Conservation (phyloP, 2,329 filamentous ascomycete genomes). For the Chalara sp. region DNA sequence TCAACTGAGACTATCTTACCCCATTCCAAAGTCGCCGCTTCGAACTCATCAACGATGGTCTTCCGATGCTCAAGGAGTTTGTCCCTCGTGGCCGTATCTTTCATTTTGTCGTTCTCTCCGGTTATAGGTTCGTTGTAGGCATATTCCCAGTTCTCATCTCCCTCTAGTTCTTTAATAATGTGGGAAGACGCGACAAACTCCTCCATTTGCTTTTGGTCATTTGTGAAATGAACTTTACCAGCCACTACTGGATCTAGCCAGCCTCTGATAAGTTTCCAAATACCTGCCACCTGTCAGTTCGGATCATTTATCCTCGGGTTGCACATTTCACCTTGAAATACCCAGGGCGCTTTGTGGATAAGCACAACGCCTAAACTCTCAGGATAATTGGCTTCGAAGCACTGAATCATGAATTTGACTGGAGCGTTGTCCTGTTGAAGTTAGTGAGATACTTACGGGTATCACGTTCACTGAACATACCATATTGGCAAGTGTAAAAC, state of each 20-base stretch:
- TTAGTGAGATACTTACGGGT: slow-evolving; percentile 11
- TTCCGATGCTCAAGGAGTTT: slow-evolving; percentile 57
- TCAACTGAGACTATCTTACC: slow-evolving; percentile 35
- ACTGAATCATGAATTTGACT: slow-evolving; percentile 99
- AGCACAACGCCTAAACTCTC: slow-evolving; percentile 85
- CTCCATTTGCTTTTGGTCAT: slow-evolving; percentile 70
- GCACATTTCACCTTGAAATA: slow-evolving; percentile 70
- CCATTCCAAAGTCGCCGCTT: slow-evolving; percentile 71
- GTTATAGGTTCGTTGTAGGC: slow-evolving; percentile 68
- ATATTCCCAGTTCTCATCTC: slow-evolving; percentile 80
- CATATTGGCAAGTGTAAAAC: slow-evolving; percentile 94
- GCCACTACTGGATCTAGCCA: slow-evolving; percentile 98
- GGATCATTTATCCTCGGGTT: background rate
- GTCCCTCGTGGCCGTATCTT: slow-evolving; percentile 55
- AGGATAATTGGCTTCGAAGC: slow-evolving; percentile 97
- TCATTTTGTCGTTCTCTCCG: slow-evolving; percentile 73
- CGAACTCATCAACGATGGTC: slow-evolving; percentile 63
- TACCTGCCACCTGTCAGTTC: slow-evolving; percentile 43
- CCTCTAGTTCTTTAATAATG: slow-evolving; percentile 79
- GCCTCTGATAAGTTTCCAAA: slow-evolving; percentile 91
- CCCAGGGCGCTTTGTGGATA: slow-evolving; percentile 93
- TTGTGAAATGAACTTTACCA: slow-evolving; percentile 88
- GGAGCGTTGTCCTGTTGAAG: slow-evolving; percentile 72
- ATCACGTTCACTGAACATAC: slow-evolving; percentile 33
- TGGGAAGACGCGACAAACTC: slow-evolving; percentile 64